These are phyloP conservation scores for Mycena chlorophos DNA, from an alignment of 768 basidiomycete species.

Conservation along the genomic window DNA sequence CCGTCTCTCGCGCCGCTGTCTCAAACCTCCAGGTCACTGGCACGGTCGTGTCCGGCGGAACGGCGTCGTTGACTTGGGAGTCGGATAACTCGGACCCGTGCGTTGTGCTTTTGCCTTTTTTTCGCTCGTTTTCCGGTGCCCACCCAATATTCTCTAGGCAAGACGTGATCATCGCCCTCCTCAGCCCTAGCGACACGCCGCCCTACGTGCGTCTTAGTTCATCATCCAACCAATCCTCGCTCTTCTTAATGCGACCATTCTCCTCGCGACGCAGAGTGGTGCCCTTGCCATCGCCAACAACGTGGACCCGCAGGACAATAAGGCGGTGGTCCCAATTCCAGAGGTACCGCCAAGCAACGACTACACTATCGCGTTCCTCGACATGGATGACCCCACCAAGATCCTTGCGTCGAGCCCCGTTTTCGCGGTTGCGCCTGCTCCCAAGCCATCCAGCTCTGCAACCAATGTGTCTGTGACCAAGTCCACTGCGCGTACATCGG, in stretches of 20 bases:
- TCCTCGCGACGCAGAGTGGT: neutral
- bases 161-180: neutral
- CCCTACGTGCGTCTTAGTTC: conserved; percentile 1
- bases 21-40: conserved; percentile 6
- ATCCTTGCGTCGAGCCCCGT: conserved; percentile 3
- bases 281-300: conserved; percentile 4
- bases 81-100: conserved; percentile 7
- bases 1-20: neutral
- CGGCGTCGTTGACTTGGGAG: conserved; percentile 3
- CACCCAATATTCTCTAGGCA: neutral
- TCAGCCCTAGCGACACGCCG: neutral
- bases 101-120: neutral
- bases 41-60: neutral
- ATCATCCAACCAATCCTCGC: neutral
- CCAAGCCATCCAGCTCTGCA: neutral
- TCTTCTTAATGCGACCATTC: neutral
- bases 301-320: conserved; percentile 5
- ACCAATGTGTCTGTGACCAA: too few species aligned
- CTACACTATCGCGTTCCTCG: neutral
- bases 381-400: conserved; percentile 3
- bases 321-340: neutral
- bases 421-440: neutral
- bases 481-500: too few species aligned
- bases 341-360: neutral
- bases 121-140: neutral